phyloP scores from a whole-genome alignment of 2,329 filamentous ascomycete species.

The Pseudogymnoascus sp. region DNA sequence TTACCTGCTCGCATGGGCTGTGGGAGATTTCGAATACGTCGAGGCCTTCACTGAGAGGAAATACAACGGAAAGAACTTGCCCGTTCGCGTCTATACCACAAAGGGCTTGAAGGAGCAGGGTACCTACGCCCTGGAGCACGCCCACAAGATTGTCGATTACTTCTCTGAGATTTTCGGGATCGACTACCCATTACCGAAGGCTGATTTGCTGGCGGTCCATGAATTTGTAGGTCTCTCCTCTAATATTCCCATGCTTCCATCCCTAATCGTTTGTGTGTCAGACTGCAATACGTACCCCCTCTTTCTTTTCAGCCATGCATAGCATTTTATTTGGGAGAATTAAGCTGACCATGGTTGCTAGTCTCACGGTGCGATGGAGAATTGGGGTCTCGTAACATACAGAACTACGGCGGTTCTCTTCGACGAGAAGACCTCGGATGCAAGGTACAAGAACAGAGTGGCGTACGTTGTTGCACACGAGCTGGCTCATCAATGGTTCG shows the following conservation, averaged over 20 bases:
- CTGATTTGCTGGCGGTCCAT: conserved; percentile 82
- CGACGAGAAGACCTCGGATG: conserved; percentile 84
- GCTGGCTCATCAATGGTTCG: conserved; percentile 93
- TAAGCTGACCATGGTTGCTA: conserved; percentile 37
- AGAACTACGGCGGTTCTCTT: conserved; percentile 93
- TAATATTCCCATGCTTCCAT: background rate
- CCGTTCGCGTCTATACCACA: conserved; percentile 93
- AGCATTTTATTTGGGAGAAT: background rate
- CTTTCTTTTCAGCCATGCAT: background rate
- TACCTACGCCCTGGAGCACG: conserved; percentile 80
- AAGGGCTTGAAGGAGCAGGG: conserved; percentile 91
- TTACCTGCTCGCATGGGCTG: conserved; percentile 84
- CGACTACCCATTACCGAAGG: conserved; percentile 88
- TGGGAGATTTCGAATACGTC: conserved; percentile 95
- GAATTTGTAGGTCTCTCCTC: conserved; percentile 61
- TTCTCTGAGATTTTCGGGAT: conserved; percentile 93
- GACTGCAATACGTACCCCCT: background rate
- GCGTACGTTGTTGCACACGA: conserved; percentile 99
- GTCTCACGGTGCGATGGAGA: conserved; percentile 75
- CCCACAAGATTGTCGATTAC: conserved; percentile 88
- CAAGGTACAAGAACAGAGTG: conserved; percentile 83
- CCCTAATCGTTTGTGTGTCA: background rate
- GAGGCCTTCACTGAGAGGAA: conserved; percentile 83
- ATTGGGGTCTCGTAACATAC: conserved; percentile 95
- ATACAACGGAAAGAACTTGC: conserved; percentile 85